Evolutionary conservation across 768 basidiomycete genomes (phyloP), one percentile per base, ranked within the genome.

Genomic region (Lactifluus subvellereus): DNA sequence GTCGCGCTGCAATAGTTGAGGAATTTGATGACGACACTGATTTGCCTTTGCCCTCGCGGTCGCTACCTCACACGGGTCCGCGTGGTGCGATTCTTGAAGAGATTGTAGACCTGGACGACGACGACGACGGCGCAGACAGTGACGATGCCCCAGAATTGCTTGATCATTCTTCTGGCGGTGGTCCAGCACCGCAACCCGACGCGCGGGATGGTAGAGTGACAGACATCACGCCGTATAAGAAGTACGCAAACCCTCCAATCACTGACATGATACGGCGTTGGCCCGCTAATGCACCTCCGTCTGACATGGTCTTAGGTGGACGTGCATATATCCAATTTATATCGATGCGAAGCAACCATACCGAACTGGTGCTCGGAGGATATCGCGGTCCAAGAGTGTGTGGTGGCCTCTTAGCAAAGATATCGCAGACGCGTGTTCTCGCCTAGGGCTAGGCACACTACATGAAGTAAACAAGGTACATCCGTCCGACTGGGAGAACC

Each of bases 401-500:
- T 94, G 94, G 93, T 98, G 93, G 92, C 96, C 96, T 0, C 81
- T 95, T 53, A 93, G 90, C 75, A 89, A 91, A 69, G 93, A 94
- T 69, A 96, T 99, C 57, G 89, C 91, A 2, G 87, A 91, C 61
- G 94, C 91, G 7, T 86, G 89, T 30, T 83, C 77, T 68, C 78
- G 85, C 35, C 75, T 98, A 14, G 89, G 94, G 1, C 77, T 98
- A 8, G 83, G 86, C 13, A 84, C 87, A 2, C 79, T 97, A 5
- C 92, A 94, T 68, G 94, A 98, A 77, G 91, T 92, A 42, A 82
- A 84, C 70, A 98, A 95, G 74, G 78, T 83, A 32, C 96, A 99
- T 70, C 96, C 96, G 11, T 83, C 91, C 56, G 96, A 99, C 74
- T 99, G 96, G 96, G 95, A 91, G 71, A 99, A 99, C 73, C 96